A percentile compares a stretch with the other conserved stretches of the same genome.
Conservation (phyloP, 441 rosid genomes). For the Adansonia rubrostipa region DNA sequence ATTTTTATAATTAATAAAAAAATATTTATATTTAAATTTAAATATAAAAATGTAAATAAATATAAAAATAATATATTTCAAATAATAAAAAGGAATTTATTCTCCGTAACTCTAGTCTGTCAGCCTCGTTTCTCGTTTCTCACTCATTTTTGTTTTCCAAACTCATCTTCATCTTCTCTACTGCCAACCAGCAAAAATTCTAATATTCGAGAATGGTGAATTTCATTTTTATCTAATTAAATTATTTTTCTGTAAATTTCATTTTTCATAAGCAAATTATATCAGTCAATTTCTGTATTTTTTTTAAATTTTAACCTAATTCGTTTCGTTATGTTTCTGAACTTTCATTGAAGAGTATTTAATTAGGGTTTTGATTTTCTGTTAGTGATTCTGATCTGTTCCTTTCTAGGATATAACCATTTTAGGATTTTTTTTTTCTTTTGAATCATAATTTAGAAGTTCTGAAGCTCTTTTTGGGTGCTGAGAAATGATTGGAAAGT, state of each 20-base stretch:
- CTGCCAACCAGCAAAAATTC: not conserved
- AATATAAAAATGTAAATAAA: no score
- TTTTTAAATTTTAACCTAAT: not conserved
- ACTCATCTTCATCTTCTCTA: not conserved
- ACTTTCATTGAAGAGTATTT: not conserved
- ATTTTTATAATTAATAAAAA: no score
- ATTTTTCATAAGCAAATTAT: no score
- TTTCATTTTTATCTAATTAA: not conserved
- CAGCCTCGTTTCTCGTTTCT: not conserved
- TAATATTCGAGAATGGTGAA: conserved; percentile 23
- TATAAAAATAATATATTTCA: no score
- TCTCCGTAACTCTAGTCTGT: not conserved
- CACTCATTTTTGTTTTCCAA: no score
- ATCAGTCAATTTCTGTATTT: no score
- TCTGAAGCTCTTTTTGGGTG: not conserved
- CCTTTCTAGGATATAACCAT: not conserved
- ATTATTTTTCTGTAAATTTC: not conserved
- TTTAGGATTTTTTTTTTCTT: not conserved
- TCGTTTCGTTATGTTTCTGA: not conserved
- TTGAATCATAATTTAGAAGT: not conserved
- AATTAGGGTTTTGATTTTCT: not conserved
- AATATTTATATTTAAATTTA: no score
- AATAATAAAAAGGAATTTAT: no score
- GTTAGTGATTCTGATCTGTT: not conserved
- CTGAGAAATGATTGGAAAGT: not conserved